Evolutionary conservation across 257 asterid genomes (phyloP).

Genomic region (Coffea eugenioides): DNA sequence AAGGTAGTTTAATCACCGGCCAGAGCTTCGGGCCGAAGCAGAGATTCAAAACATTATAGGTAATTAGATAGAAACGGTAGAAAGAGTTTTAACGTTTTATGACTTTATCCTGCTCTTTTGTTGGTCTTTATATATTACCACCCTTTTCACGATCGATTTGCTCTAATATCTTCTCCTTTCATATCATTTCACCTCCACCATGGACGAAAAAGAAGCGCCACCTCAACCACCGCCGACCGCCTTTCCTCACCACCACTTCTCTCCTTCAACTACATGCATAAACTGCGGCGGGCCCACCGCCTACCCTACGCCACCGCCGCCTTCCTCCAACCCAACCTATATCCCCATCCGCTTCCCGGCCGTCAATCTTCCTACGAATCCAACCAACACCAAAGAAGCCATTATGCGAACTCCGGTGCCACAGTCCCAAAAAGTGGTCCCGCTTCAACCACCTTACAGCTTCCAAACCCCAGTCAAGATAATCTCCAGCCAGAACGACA

Average conservation of each 20-base stretch:
- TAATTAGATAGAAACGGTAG: too few relatives aligned
- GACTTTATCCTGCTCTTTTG: too few relatives aligned
- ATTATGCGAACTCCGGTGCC: constrained; percentile 94
- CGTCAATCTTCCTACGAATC: constrained; percentile 65
- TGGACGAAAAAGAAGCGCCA: not conserved
- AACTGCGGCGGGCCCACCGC: constrained; percentile 80
- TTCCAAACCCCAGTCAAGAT: constrained; percentile 55
- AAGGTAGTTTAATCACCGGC: too few relatives aligned
- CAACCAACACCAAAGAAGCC: constrained; percentile 63
- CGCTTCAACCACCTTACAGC: constrained; percentile 52
- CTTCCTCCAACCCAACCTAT: constrained; percentile 61
- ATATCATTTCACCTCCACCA: not conserved
- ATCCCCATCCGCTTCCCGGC: constrained; percentile 92
- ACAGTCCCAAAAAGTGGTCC: constrained; percentile 50
- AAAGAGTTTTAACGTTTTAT: too few relatives aligned
- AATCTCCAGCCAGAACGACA: constrained; percentile 60
- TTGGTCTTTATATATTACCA: too few relatives aligned
- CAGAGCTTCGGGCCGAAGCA: too few relatives aligned
- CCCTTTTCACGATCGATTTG: too few relatives aligned
- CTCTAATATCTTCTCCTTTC: not conserved
- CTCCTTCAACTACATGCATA: constrained; percentile 37
- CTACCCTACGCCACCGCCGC: constrained; percentile 59
- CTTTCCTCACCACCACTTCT: constrained; percentile 17
- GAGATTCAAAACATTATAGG: too few relatives aligned
- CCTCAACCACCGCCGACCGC: constrained; percentile 17